phyloP scores from a whole-genome alignment of 179 eudicot genomes.

The Silene noctiflora region DNA sequence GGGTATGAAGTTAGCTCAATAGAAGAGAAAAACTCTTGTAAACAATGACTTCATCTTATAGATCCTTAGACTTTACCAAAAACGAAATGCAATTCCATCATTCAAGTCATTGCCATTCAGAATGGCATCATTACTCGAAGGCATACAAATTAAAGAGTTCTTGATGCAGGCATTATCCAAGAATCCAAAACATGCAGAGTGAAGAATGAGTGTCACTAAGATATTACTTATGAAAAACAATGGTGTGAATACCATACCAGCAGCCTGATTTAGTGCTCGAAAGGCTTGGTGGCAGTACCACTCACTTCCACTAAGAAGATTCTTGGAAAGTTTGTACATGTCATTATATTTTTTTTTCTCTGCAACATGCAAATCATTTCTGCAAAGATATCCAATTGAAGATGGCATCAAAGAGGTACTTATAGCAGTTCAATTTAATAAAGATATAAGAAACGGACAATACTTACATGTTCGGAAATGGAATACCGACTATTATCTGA shows the following conservation, averaged over 20 bases:
- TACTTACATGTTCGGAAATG: conserved; percentile 91
- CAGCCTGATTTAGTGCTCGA: conserved; percentile 96
- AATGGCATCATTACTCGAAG: not conserved
- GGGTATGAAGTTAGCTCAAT: too few relatives aligned
- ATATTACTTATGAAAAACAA: not conserved
- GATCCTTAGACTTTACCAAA: not conserved
- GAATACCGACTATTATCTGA: conserved; percentile 92
- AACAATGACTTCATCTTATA: not conserved
- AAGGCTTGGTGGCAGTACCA: conserved; percentile 99
- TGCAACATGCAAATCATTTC: conserved; percentile 77
- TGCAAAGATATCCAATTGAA: conserved; percentile 31
- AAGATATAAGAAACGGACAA: conserved; percentile 22
- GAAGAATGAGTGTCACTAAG: not conserved
- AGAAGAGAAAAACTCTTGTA: too few relatives aligned
- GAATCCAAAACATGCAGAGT: not conserved
- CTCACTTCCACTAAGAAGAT: conserved; percentile 76
- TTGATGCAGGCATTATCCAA: not conserved
- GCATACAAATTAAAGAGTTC: not conserved
- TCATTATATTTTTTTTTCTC: conserved; percentile 92
- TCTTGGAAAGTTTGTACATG: conserved; percentile 54
- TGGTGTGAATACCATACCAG: conserved; percentile 50
- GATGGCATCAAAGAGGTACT: not conserved
- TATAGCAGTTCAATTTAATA: not conserved
- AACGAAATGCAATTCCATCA: not conserved
- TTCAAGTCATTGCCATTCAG: not conserved